Base-by-base conservation (phyloP, 805 yeast genomes). In the Kuraishia hungarica region DNA sequence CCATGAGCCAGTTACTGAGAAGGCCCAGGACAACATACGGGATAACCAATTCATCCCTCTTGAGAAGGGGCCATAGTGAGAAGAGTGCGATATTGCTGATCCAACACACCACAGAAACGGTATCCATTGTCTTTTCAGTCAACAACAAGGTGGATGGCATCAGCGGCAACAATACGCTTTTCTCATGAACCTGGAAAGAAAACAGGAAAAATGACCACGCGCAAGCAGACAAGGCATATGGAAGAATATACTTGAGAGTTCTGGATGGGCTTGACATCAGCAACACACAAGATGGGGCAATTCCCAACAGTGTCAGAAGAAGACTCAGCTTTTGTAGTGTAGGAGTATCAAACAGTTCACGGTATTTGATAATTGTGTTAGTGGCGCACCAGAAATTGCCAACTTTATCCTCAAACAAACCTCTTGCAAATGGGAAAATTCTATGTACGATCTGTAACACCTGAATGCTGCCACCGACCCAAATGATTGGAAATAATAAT, bases 311-410 rank as follows among this genome's bases (percentile, higher is more conserved):
- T 0, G 94, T 88, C 1, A 81, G 66, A 0, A 74, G 51, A 43
- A 87, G 66, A 1, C 94, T 82, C 5, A 81, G 59, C 28, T 73
- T 63, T 57, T 89, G 88, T 50, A 94, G 74, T 61, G 87, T 80
- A 15, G 73, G 70, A 19, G 76, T 74, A 1, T 81, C 66, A 63
- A 87, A 86, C 0, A 76, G 52, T 3, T 70, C 62, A 59, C 80
- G 83, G 64, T 89, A 86, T 67, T 93, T 93, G 65, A 92, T 67
- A 11, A 90, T 59, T 0, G 87, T 74, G 67, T 94, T 94, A 1
- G 91, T 74, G n/a, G 96, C 86, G 69, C 98, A 92, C 99, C 99
- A 94, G 64, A 94, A 87, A 66, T 92, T 94, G 47, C 97, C 97
- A 17, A 94, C 98, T 67, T 94, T 94, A 66, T 94, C 98, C 68